A percentile compares a stretch with the other conserved stretches of the same genome.
Conservation (phyloP, 306 rosid genomes). For the Lupinus albus region DNA sequence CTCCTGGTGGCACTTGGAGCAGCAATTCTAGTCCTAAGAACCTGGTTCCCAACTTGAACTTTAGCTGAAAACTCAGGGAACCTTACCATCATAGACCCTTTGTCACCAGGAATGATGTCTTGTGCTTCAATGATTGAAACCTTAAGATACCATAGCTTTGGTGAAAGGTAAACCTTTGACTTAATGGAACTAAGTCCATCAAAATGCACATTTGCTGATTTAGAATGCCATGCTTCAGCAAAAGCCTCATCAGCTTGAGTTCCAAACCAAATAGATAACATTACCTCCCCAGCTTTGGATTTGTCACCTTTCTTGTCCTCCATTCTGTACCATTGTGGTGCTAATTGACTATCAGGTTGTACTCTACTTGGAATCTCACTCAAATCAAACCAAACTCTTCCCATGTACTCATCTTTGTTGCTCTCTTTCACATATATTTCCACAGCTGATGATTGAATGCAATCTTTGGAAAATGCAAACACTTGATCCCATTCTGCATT, state of each 20-base stretch:
- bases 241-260: constrained; percentile 73
- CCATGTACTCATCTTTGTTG: constrained; percentile 58
- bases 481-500: constrained; percentile 61
- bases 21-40: constrained; percentile 52
- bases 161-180: constrained; percentile 70
- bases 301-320: constrained; percentile 65
- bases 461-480: constrained; percentile 63
- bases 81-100: constrained; percentile 50
- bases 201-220: constrained; percentile 61
- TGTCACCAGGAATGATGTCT: constrained; percentile 55
- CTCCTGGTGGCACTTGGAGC: constrained; percentile 51
- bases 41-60: constrained; percentile 59
- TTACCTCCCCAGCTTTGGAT: constrained; percentile 54
- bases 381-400: constrained; percentile 64
- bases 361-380: constrained; percentile 59
- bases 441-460: constrained; percentile 60
- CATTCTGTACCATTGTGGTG: constrained; percentile 74
- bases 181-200: constrained; percentile 66
- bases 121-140: constrained; percentile 62
- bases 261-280: constrained; percentile 67
- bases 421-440: constrained; percentile 58
- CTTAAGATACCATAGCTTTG: constrained; percentile 64
- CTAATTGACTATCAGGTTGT: constrained; percentile 65
- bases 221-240: constrained; percentile 70
- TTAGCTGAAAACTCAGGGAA: constrained; percentile 59